Evolutionary conservation across 805 yeast species (phyloP).

Genomic region (Candida loeiensis): DNA sequence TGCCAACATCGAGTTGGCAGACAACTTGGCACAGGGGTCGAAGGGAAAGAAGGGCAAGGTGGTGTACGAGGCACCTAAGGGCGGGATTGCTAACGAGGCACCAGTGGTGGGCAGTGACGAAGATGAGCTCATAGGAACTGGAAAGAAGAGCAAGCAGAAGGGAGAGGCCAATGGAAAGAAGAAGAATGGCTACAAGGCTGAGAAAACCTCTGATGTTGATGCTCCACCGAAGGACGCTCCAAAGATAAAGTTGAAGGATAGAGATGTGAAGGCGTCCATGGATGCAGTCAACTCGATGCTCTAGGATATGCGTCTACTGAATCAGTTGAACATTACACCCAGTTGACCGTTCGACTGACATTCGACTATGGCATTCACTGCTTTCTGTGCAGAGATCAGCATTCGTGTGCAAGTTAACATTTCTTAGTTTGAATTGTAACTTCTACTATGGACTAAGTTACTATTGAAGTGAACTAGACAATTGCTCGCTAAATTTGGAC

Average conservation of each 20-base stretch:
- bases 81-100: slow-evolving; percentile 46
- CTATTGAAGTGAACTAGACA: too few relatives aligned
- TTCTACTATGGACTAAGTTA: too few relatives aligned
- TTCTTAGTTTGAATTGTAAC: too few relatives aligned
- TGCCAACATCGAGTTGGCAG: slow-evolving; percentile 35
- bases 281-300: background rate
- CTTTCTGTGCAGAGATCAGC: too few relatives aligned
- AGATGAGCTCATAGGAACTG: slow-evolving; percentile 23
- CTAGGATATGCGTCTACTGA: background rate
- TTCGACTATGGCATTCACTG: too few relatives aligned
- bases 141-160: slow-evolving; percentile 12
- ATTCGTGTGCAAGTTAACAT: too few relatives aligned
- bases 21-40: slow-evolving; percentile 35
- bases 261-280: slow-evolving; percentile 6
- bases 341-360: background rate
- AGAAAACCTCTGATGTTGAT: slow-evolving; percentile 1
- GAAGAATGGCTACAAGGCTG: slow-evolving; percentile 14
- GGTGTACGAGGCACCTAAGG: slow-evolving; percentile 43
- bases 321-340: background rate
- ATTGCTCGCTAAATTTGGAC: too few relatives aligned
- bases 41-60: slow-evolving; percentile 40
- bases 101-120: slow-evolving; percentile 41
- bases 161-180: slow-evolving; percentile 1
- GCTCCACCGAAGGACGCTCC: slow-evolving; percentile 2
- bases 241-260: slow-evolving; percentile 7